Conservation (phyloP, 2,329 filamentous ascomycete species). For the Pseudogymnoascus sp. region DNA sequence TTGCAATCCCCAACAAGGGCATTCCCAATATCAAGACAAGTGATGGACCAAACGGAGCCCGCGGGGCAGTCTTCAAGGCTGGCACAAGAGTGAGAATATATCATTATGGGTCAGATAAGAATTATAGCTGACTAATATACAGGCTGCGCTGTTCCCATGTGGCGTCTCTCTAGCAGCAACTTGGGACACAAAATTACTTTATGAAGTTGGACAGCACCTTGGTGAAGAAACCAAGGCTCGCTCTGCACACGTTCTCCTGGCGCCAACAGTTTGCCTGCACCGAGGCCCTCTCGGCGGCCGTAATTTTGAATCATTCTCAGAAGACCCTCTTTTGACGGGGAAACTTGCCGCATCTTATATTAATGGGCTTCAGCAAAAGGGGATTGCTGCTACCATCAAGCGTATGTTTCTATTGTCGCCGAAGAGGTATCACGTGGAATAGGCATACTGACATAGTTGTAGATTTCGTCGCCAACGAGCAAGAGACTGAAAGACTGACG, state of each 20-base stretch:
- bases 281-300: slow-evolving; percentile 74
- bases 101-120: not conserved
- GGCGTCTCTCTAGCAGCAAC: slow-evolving; percentile 71
- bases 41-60: slow-evolving; percentile 63
- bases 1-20: slow-evolving; percentile 51
- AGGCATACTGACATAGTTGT: slow-evolving; percentile 10
- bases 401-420: slow-evolving; percentile 37
- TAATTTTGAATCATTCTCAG: slow-evolving; percentile 81
- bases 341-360: slow-evolving; percentile 65
- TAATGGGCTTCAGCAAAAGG: slow-evolving; percentile 63
- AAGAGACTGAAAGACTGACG: slow-evolving; percentile 59
- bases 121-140: slow-evolving; percentile 15
- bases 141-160: slow-evolving; percentile 72
- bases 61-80: slow-evolving; percentile 60
- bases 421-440: not conserved
- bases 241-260: slow-evolving; percentile 65
- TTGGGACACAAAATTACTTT: slow-evolving; percentile 65
- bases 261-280: slow-evolving; percentile 74
- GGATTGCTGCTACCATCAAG: slow-evolving; percentile 71
- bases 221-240: slow-evolving; percentile 65
- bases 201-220: slow-evolving; percentile 61
- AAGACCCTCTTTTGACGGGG: slow-evolving; percentile 71
- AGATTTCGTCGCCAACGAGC: slow-evolving; percentile 65
- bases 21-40: slow-evolving; percentile 59
- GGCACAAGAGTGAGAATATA: slow-evolving; percentile 46